phyloP scores from a whole-genome alignment of 331 rosid genomes.

The Acacia concinna region DNA sequence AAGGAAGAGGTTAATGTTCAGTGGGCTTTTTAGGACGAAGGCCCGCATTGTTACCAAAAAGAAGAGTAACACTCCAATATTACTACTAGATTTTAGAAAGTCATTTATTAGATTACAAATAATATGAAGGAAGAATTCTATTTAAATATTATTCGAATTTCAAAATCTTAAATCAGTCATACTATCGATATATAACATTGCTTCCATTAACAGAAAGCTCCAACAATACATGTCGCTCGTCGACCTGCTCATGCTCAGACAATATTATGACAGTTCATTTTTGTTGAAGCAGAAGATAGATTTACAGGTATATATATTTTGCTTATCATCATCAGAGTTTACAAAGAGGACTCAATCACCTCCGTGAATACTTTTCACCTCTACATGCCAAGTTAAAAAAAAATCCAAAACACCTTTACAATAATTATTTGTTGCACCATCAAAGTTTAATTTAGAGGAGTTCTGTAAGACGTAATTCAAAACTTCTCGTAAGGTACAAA shows the following conservation, averaged over 20 bases:
- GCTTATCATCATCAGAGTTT: slow-evolving; percentile 35
- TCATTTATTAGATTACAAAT: background rate
- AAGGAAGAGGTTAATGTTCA: background rate
- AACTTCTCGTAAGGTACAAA: slow-evolving; percentile 33
- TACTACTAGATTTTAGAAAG: background rate
- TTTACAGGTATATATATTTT: slow-evolving; percentile 40
- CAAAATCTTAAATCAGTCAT: too few species aligned
- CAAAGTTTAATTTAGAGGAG: slow-evolving; percentile 44
- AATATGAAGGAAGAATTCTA: too few species aligned
- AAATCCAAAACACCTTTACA: slow-evolving; percentile 46
- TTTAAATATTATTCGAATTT: too few species aligned
- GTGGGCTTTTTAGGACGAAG: background rate
- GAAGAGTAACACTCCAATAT: background rate
- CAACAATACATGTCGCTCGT: background rate
- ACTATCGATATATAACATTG: background rate
- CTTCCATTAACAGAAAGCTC: slow-evolving; percentile 2
- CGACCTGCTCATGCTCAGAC: background rate
- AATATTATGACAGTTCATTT: background rate
- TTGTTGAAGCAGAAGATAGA: slow-evolving; percentile 33
- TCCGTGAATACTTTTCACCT: slow-evolving; percentile 40
- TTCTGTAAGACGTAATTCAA: slow-evolving; percentile 46
- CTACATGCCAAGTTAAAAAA: slow-evolving; percentile 49
- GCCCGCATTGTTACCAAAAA: background rate
- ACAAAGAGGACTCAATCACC: slow-evolving; percentile 49
- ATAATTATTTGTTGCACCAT: slow-evolving; percentile 61